Evolutionary conservation across 2,329 filamentous ascomycete genomes (phyloP), one percentile per base, ranked within the genome.

Genomic region (Calonectria fujianensis): DNA sequence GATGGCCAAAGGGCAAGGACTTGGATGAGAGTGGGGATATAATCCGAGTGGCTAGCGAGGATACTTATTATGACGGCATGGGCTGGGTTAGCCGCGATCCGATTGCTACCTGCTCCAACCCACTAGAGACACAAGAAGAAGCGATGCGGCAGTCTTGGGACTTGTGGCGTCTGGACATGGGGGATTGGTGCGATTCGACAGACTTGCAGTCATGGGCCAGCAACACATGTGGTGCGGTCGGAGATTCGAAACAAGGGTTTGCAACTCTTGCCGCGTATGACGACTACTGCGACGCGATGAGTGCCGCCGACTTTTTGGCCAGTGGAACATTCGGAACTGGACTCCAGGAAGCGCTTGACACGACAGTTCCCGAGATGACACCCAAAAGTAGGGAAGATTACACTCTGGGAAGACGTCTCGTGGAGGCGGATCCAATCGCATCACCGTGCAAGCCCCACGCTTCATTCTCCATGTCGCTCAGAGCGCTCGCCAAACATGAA

Each of bases 41-140:
- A 13, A 88, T 96, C 52, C 92, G 96, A 31, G 94, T 98, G 14
- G 88, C 96, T 68, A 99, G 97, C 82, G 88, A 95, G 81, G 91
- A 91, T 67, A 97, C 96, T 0, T 98, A 97, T 80, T 86, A 90
- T 39, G 85, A 87, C 13, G 95, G 94, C 20, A 97, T 98, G 94
- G 96, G 95, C 51, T 91, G 93, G 90, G 84, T 96, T 35, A 91
- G 89, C 63, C 91, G 93, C 72, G 94, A 96, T 79, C 84, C 89
- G 4, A 83, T 87, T 20, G 82, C 85, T 52, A 80, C 84, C 5
- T 78, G 83, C 70, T 79, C 71, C 82, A 85, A 66, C 76, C 83
- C 61, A 80, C 81, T 81, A 31, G 86, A 88, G 31, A 86, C 87
- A 16, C 90, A 94, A 74, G 90, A 93, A 65, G 93, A 95, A 78